phyloP scores from a whole-genome alignment of 306 rosid species.

The Quercus engelmannii region DNA sequence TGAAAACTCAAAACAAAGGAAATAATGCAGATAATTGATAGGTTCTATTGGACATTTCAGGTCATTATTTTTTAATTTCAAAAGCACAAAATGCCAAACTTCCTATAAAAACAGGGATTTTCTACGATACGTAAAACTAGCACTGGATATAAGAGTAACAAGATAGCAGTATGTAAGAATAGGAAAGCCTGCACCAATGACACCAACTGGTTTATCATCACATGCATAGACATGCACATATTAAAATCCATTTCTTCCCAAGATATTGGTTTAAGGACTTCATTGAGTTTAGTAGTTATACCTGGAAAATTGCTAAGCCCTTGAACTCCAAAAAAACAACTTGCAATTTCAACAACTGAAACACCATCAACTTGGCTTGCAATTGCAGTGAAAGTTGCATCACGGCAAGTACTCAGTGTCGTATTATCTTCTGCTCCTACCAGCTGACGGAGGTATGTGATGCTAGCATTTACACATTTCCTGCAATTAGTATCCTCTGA shows the following conservation, averaged over 20 bases:
- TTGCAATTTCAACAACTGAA: slow-evolving; percentile 68
- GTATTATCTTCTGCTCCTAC: slow-evolving; percentile 65
- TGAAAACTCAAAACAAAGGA: background rate
- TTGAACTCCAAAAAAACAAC: slow-evolving; percentile 90
- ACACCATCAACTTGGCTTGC: slow-evolving; percentile 73
- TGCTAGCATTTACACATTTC: slow-evolving; percentile 77
- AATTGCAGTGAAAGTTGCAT: slow-evolving; percentile 78
- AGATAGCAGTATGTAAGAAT: background rate
- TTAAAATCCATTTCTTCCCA: background rate
- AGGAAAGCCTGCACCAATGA: background rate
- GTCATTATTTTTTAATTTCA: background rate
- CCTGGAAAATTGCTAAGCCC: slow-evolving; percentile 63
- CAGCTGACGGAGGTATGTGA: slow-evolving; percentile 66
- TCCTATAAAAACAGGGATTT: background rate
- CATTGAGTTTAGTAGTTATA: slow-evolving; percentile 14
- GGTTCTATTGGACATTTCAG: background rate
- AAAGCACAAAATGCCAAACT: background rate
- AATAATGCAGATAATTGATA: background rate
- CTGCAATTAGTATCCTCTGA: slow-evolving; percentile 64
- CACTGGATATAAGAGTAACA: background rate
- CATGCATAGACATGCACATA: background rate
- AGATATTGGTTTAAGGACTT: background rate
- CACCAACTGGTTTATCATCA: background rate
- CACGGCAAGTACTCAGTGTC: slow-evolving; percentile 85
- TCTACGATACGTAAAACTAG: too few species aligned